Percentiles rank a stretch among this genome's conserved stretches.
phyloP scores from a whole-genome alignment of 106 monocot species.

The Dactylorhiza incarnata region DNA sequence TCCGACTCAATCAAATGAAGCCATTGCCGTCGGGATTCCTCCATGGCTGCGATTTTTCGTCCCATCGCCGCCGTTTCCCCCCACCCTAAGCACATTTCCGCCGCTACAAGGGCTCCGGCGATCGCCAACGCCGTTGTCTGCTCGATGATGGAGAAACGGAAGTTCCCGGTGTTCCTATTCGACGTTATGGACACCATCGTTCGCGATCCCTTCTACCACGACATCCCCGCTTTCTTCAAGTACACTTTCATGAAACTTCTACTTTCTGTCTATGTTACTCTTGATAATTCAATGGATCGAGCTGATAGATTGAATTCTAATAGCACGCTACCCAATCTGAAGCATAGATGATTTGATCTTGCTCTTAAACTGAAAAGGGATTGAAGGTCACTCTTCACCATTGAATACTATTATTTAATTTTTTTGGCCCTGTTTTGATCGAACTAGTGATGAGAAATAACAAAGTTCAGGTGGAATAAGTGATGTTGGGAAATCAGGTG shows the following conservation, averaged over 20 bases:
- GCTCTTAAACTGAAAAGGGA: neutral
- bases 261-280: neutral
- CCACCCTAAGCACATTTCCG: neutral
- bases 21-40: neutral
- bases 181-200: conserved; percentile 75
- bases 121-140: neutral
- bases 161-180: conserved; percentile 60
- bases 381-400: neutral
- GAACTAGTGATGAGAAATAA: neutral
- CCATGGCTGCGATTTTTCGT: conserved; percentile 1
- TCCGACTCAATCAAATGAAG: too few species aligned
- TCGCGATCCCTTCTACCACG: conserved; percentile 60
- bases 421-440: neutral
- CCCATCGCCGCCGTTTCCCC: neutral
- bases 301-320: neutral
- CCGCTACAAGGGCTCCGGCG: neutral
- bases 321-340: neutral
- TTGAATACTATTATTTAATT: neutral
- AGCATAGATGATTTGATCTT: neutral
- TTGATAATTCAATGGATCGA: neutral
- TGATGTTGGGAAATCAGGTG: too few species aligned
- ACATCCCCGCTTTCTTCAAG: conserved; percentile 64
- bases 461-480: neutral
- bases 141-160: conserved; percentile 11
- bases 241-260: neutral